These are phyloP conservation scores for Astraeus odoratus DNA, from an alignment of 768 basidiomycete genomes.

Conservation along the genomic window DNA sequence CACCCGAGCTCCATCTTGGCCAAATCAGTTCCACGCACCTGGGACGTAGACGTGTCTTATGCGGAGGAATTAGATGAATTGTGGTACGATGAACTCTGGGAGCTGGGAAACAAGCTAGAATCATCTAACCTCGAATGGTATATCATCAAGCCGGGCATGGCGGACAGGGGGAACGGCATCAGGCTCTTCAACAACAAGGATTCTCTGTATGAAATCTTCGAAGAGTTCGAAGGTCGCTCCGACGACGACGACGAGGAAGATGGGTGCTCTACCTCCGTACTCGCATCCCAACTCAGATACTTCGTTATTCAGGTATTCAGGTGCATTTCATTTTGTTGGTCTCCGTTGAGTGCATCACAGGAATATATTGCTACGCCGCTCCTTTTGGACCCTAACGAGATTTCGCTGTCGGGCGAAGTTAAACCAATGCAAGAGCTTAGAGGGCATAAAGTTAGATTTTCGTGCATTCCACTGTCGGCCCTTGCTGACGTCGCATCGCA, in stretches of 20 bases:
- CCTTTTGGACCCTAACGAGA: conserved; percentile 62
- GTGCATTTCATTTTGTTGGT: conserved; percentile 2
- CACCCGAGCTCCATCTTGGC: conserved; percentile 50
- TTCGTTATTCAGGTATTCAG: conserved; percentile 85
- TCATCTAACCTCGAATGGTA: conserved; percentile 57
- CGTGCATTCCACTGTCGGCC: conserved; percentile 1
- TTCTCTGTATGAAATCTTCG: conserved; percentile 66
- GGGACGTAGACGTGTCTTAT: conserved; percentile 80
- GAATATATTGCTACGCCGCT: conserved; percentile 81
- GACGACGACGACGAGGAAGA: conserved; percentile 42
- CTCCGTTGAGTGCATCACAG: conserved; percentile 33
- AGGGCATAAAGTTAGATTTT: conserved; percentile 53
- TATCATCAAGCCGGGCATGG: conserved; percentile 97
- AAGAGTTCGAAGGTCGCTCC: conserved; percentile 63
- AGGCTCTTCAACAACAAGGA: conserved; percentile 78
- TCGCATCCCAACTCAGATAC: conserved; percentile 84
- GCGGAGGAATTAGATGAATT: conserved; percentile 93
- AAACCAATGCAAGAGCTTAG: conserved; percentile 20
- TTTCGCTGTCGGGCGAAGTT: conserved; percentile 17
- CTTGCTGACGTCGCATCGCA: conserved; percentile 29
- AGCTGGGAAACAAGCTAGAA: conserved; percentile 61
- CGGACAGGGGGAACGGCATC: conserved; percentile 94
- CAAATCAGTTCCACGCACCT: conserved; percentile 62
- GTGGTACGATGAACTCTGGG: conserved; percentile 90
- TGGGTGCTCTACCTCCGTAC: conserved; percentile 45